These are phyloP conservation scores for Eucalyptus victrix DNA, from an alignment of 345 rosid genomes.

Conservation along the genomic window DNA sequence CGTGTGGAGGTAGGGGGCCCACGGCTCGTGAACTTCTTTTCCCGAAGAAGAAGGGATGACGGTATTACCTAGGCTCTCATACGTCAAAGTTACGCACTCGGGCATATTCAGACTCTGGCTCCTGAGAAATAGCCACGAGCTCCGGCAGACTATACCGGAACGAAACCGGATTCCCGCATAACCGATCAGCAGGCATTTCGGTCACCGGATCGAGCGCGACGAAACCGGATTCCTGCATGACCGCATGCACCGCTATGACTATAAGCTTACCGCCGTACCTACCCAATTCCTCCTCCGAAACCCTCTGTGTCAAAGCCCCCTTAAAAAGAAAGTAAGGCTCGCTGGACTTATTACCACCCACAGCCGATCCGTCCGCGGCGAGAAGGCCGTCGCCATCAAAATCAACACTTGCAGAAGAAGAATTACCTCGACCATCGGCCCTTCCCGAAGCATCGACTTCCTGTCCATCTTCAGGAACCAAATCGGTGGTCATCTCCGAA, in stretches of 20 bases:
- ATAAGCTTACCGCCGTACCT: conserved; percentile 14
- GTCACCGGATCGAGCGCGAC: conserved; percentile 23
- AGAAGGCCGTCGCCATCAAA: neutral
- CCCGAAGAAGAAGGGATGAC: too few relatives aligned
- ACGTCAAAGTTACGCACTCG: conserved; percentile 26
- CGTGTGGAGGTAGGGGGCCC: too few relatives aligned
- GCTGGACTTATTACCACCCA: conserved; percentile 3
- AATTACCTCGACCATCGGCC: neutral
- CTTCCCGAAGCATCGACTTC: neutral
- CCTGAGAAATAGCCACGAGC: conserved; percentile 5
- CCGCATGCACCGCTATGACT: conserved; percentile 52
- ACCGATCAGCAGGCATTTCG: conserved; percentile 7
- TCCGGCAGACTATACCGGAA: conserved; percentile 47
- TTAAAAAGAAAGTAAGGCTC: conserved; percentile 45
- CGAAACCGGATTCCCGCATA: conserved; percentile 16
- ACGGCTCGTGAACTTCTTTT: too few relatives aligned
- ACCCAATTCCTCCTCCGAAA: conserved; percentile 9
- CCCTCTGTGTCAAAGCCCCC: conserved; percentile 21
- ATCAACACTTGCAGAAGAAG: neutral
- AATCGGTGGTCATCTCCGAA: neutral
- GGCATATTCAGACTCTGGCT: neutral
- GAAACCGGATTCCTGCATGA: conserved; percentile 60
- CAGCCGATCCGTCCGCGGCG: conserved; percentile 1
- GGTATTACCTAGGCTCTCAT: neutral
- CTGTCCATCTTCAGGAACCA: neutral